Evolutionary conservation across 106 monocot genomes (phyloP).

Genomic region (Apostasia shenzhenica): DNA sequence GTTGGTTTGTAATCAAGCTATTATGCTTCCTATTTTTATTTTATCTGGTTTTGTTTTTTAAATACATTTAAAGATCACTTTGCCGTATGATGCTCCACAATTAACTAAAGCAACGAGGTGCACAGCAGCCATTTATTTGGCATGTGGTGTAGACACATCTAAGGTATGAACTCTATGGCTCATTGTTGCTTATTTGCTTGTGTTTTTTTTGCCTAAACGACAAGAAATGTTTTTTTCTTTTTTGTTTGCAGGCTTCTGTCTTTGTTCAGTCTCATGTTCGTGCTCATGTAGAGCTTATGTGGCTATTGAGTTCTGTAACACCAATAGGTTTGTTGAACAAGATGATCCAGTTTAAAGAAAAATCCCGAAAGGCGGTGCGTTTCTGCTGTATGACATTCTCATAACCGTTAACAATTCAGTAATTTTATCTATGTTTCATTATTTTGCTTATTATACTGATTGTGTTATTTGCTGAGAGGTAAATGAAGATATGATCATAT

Average conservation of each 20-base stretch:
- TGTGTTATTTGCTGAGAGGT: background rate
- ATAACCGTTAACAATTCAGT: constrained; percentile 3
- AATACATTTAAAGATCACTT: constrained; percentile 72
- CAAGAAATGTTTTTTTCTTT: background rate
- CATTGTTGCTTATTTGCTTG: background rate
- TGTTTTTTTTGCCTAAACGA: background rate
- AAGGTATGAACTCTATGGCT: constrained; percentile 41
- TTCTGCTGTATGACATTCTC: constrained; percentile 40
- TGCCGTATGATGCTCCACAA: constrained; percentile 66
- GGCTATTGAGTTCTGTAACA: constrained; percentile 81
- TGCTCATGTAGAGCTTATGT: constrained; percentile 97
- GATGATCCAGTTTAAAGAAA: constrained; percentile 99
- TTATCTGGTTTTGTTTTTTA: constrained; percentile 11
- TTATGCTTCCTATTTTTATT: background rate
- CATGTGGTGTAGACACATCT: constrained; percentile 85
- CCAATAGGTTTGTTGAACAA: constrained; percentile 92
- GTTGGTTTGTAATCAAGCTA: background rate
- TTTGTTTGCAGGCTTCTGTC: constrained; percentile 55
- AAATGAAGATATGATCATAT: too few species aligned
- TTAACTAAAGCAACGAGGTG: constrained; percentile 75
- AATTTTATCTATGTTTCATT: background rate
- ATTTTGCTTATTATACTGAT: background rate
- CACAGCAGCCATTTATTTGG: constrained; percentile 91
- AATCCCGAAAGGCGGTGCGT: constrained; percentile 91
- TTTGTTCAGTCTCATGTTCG: constrained; percentile 97